Conservation (phyloP, 306 rosid genomes). For the Vachellia pachyceras region DNA sequence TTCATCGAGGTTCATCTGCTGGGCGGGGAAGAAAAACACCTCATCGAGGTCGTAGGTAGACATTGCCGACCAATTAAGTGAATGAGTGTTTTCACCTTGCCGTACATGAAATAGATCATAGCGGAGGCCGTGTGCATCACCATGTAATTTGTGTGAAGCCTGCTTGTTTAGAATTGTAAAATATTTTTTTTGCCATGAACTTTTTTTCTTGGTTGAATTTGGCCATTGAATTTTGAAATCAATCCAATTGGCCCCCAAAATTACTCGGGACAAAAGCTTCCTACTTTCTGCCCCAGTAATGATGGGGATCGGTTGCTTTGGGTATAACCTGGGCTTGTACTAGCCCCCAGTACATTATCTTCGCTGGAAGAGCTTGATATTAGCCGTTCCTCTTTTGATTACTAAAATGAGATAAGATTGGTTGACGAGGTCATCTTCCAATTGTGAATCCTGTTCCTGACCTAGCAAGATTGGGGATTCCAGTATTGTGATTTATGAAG, state of each 20-base stretch:
- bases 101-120: conserved; percentile 31
- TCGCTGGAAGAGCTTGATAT: not conserved
- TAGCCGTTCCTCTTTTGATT: not conserved
- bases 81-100: conserved; percentile 29
- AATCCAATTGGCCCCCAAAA: not conserved
- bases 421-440: not conserved
- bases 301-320: not conserved
- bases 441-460: not conserved
- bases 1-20: conserved; percentile 53
- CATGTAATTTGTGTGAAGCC: conserved; percentile 28
- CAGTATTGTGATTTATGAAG: not conserved
- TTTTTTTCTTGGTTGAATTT: not conserved
- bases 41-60: conserved; percentile 57
- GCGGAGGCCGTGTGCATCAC: conserved; percentile 19
- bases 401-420: not conserved
- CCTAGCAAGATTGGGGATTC: not conserved
- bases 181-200: no score
- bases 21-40: conserved; percentile 54
- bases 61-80: conserved; percentile 62
- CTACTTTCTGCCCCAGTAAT: not conserved
- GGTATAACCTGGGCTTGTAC: not conserved
- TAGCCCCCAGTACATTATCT: not conserved
- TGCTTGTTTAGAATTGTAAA: conserved; percentile 15
- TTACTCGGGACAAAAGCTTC: not conserved
- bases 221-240: conserved; percentile 5